These are phyloP conservation scores for Trichoderma pleuroti DNA, from an alignment of 2,329 filamentous ascomycete species.

Conservation along the genomic window DNA sequence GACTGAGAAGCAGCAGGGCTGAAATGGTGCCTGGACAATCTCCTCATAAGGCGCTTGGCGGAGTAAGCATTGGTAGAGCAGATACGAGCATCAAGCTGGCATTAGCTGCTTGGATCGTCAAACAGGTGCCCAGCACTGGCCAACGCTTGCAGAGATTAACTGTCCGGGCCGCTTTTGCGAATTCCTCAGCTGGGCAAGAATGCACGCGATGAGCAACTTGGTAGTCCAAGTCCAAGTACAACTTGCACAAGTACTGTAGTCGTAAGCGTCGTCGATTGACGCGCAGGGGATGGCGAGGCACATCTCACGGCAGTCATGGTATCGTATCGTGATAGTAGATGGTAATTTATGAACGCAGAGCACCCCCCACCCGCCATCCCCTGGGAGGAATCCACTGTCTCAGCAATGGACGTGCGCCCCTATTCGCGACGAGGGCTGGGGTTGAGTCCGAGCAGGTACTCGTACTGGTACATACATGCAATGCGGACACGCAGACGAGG, in stretches of 20 bases:
- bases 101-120: slow-evolving; percentile 4
- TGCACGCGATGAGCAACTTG: neutral
- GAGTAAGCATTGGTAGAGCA: neutral
- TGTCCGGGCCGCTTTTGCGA: neutral
- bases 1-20: neutral
- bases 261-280: neutral
- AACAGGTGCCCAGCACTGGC: neutral
- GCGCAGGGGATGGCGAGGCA: neutral
- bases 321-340: neutral
- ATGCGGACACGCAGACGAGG: neutral
- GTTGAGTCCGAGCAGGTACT: neutral
- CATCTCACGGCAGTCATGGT: neutral
- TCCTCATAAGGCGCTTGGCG: slow-evolving; percentile 2
- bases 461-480: neutral
- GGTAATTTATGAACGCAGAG: neutral
- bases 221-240: neutral
- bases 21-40: neutral
- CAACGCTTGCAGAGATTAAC: neutral
- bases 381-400: slow-evolving; percentile 18
- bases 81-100: neutral
- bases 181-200: neutral
- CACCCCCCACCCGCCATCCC: slow-evolving; percentile 6
- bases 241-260: neutral
- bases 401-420: slow-evolving; percentile 6
- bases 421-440: neutral